Evolutionary conservation across 257 asterid species (phyloP).

Genomic region (Asclepias syriaca): DNA sequence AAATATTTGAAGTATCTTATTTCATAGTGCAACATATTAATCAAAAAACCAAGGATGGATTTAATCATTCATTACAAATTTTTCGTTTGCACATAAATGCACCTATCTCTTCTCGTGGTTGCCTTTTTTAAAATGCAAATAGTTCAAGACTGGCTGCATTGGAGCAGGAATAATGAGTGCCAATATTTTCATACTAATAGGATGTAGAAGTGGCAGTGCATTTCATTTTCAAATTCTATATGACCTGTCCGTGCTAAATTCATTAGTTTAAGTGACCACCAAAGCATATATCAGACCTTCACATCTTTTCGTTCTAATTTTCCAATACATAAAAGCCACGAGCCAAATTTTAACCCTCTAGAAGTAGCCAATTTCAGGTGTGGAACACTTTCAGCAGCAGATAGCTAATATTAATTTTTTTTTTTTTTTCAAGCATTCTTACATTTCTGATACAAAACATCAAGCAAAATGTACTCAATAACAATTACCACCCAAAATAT

Average conservation of each 20-base stretch:
- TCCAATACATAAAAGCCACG: background rate
- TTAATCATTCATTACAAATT: background rate
- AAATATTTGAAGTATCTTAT: background rate
- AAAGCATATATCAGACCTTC: background rate
- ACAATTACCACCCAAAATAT: background rate
- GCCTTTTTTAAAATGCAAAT: background rate
- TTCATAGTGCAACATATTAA: background rate
- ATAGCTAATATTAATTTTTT: background rate
- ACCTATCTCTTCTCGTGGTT: background rate
- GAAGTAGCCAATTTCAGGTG: background rate
- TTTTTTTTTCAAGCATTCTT: background rate
- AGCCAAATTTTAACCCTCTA: background rate
- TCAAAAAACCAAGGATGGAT: background rate
- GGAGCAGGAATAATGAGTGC: background rate
- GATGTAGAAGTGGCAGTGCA: background rate
- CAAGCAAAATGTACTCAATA: background rate
- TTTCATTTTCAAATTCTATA: background rate
- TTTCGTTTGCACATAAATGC: background rate
- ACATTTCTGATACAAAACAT: background rate
- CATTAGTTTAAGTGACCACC: background rate
- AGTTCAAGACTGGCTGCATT: background rate
- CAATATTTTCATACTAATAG: background rate
- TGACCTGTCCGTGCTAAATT: no score
- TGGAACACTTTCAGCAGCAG: background rate
- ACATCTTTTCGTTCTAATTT: background rate